Evolutionary conservation across 345 rosid species (phyloP).

Genomic region (Eucalyptus regnans): DNA sequence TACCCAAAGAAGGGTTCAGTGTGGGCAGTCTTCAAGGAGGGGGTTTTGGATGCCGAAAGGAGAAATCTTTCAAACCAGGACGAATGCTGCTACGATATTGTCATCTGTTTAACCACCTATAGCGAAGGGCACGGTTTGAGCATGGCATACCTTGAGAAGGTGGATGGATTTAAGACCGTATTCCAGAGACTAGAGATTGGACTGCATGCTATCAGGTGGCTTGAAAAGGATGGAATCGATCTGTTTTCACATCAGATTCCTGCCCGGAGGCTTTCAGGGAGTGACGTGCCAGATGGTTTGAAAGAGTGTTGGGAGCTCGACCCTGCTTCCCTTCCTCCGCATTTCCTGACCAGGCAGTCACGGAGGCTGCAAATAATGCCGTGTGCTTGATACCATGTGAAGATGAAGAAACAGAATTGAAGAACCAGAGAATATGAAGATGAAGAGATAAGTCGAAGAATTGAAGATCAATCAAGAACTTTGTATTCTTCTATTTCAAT

Average conservation of each 20-base stretch:
- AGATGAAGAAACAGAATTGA: too few relatives aligned
- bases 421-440: too few relatives aligned
- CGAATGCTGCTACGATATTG: constrained; percentile 29
- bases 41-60: background rate
- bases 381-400: background rate
- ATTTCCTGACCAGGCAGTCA: background rate
- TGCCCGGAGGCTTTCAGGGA: constrained; percentile 47
- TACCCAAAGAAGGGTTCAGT: constrained; percentile 81
- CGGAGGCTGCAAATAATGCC: background rate
- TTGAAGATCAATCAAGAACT: too few relatives aligned
- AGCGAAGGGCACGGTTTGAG: constrained; percentile 66
- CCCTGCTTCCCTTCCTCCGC: constrained; percentile 56
- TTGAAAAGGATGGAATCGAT: constrained; percentile 39
- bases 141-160: constrained; percentile 74
- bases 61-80: background rate
- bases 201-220: constrained; percentile 46
- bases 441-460: too few relatives aligned
- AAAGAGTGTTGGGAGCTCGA: constrained; percentile 84
- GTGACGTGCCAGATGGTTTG: constrained; percentile 24
- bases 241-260: constrained; percentile 87
- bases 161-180: constrained; percentile 46
- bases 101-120: constrained; percentile 49
- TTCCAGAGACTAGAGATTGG: constrained; percentile 69
- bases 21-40: constrained; percentile 63
- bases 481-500: too few relatives aligned